These are phyloP conservation scores for Huntiella bhutanensis DNA, from an alignment of 2,329 filamentous ascomycete genomes.

Conservation along the genomic window DNA sequence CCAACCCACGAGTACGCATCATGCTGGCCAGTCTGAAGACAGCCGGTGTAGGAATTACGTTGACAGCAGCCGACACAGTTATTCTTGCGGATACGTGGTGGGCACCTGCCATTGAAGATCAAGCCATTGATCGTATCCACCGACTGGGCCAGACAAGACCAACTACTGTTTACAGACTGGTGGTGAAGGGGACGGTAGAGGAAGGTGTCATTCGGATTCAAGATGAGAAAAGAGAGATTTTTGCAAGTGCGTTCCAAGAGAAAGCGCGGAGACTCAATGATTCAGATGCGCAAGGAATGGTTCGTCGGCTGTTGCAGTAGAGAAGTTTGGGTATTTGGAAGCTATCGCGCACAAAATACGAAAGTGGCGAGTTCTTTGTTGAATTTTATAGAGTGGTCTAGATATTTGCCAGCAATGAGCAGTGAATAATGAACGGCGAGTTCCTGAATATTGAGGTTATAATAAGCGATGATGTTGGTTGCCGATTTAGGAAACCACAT, in stretches of 20 bases:
- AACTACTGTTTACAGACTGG: conserved; percentile 61
- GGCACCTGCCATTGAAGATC: conserved; percentile 83
- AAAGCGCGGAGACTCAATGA: conserved; percentile 23
- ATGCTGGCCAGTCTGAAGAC: conserved; percentile 69
- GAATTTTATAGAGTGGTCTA: no score
- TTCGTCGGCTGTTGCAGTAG: conserved; percentile 7
- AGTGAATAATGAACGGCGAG: no score
- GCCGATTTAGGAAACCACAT: no score
- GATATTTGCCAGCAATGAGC: no score
- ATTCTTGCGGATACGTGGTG: conserved; percentile 77
- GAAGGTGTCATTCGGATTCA: conserved; percentile 66
- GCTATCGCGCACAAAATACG: no score
- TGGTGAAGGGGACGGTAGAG: conserved; percentile 67
- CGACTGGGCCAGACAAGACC: conserved; percentile 63
- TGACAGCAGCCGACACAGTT: conserved; percentile 72
- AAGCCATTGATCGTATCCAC: conserved; percentile 77
- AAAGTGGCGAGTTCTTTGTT: no score
- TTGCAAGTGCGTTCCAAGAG: conserved; percentile 63
- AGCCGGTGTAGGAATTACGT: conserved; percentile 69
- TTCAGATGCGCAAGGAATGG: conserved; percentile 5
- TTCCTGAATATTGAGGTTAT: no score
- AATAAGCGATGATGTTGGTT: no score
- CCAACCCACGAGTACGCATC: conserved; percentile 48
- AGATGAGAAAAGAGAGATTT: conserved; percentile 57
- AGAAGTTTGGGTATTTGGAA: background rate